Conservation (phyloP, 257 asterid genomes). For the Primulina huaijiensis region DNA sequence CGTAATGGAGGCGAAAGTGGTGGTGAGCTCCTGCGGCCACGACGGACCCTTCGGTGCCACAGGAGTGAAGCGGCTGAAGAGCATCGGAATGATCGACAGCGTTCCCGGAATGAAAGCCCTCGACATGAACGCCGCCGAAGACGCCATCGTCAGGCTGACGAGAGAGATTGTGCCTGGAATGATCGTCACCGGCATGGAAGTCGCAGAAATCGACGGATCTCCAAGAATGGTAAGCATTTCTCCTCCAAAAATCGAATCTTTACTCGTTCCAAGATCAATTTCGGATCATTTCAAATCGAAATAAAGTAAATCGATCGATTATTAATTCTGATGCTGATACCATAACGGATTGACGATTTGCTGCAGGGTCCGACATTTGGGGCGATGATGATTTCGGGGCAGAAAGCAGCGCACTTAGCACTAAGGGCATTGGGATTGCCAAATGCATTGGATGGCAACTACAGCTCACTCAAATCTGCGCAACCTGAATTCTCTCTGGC, state of each 20-base stretch:
- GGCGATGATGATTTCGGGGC: constrained; percentile 91
- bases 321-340: no score
- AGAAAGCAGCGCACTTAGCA: constrained; percentile 91
- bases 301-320: no score
- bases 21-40: constrained; percentile 57
- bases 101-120: constrained; percentile 61
- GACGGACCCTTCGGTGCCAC: constrained; percentile 61
- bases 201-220: constrained; percentile 24
- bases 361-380: constrained; percentile 86
- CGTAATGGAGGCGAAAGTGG: constrained; percentile 57
- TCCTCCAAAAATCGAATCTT: no score
- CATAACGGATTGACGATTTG: no score
- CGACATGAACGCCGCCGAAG: constrained; percentile 59
- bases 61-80: constrained; percentile 49
- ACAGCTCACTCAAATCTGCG: constrained; percentile 16
- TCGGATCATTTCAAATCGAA: no score
- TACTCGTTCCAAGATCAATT: no score
- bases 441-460: constrained; percentile 56
- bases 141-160: constrained; percentile 50
- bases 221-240: not conserved
- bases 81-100: constrained; percentile 52
- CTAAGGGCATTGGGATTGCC: constrained; percentile 68
- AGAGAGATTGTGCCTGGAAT: constrained; percentile 56
- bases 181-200: constrained; percentile 69
- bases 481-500: constrained; percentile 57